Percentiles rank a stretch among this genome's conserved stretches.
phyloP scores from a whole-genome alignment of 208 protist species.

The Phytomonas francai region DNA sequence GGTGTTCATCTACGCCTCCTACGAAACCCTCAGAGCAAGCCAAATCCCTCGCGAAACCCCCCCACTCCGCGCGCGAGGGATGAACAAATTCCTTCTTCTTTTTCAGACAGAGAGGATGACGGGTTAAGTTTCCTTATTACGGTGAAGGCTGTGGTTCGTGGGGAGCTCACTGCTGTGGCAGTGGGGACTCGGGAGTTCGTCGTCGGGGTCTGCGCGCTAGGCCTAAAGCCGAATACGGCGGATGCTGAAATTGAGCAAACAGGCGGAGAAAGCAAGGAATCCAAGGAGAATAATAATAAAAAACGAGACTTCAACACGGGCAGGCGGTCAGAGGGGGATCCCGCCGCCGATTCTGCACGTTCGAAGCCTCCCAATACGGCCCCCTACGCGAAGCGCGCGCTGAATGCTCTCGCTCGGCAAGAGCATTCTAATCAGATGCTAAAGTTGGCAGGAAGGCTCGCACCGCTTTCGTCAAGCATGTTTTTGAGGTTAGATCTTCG shows the following conservation, averaged over 20 bases:
- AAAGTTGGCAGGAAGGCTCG: background rate
- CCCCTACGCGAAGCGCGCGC: conserved; percentile 26
- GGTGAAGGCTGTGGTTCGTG: conserved; percentile 22
- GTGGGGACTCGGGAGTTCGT: conserved; percentile 16
- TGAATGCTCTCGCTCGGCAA: conserved; percentile 24
- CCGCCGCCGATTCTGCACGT: no score
- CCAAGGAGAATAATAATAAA: no score
- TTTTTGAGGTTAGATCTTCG: conserved; percentile 37
- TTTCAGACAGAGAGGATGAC: background rate
- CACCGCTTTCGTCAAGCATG: conserved; percentile 13
- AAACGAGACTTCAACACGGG: no score
- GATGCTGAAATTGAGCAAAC: conserved; percentile 6
- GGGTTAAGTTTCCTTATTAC: conserved; percentile 6
- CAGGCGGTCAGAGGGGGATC: no score
- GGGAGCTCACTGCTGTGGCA: conserved; percentile 9
- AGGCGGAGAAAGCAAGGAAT: no score
- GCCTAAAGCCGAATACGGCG: conserved; percentile 8
- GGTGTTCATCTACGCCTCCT: conserved; percentile 39
- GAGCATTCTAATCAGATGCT: conserved; percentile 7
- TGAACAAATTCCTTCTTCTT: background rate
- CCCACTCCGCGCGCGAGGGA: no score
- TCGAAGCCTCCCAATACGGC: conserved; percentile 1
- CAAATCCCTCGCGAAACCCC: no score
- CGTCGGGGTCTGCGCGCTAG: conserved; percentile 20
- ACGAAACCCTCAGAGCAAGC: no score